phyloP scores from a whole-genome alignment of 441 rosid genomes.

The Theobroma grandiflorum region DNA sequence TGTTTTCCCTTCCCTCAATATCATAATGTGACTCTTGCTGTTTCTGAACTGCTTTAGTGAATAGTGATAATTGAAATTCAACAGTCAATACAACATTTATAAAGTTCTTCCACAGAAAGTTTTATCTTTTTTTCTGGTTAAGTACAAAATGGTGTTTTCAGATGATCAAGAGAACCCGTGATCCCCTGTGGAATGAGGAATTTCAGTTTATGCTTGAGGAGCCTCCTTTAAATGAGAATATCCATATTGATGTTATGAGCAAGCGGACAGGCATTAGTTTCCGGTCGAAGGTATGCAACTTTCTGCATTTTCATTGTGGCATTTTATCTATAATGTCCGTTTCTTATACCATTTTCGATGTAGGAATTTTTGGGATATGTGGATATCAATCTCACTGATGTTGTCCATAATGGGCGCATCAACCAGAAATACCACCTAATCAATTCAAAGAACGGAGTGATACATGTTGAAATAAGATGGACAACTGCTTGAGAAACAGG shows the following conservation, averaged over 20 bases:
- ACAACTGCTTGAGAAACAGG: conserved; percentile 37
- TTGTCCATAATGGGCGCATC: conserved; percentile 80
- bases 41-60: not conserved
- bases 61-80: not conserved
- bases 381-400: conserved; percentile 82
- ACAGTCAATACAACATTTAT: not conserved
- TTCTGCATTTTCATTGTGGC: too few relatives aligned
- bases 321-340: not conserved
- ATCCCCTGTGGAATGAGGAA: conserved; percentile 91
- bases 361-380: conserved; percentile 87
- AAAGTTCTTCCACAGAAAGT: not conserved
- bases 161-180: conserved; percentile 74
- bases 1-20: not conserved
- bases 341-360: not conserved
- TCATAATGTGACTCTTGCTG: not conserved
- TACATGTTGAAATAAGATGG: conserved; percentile 84
- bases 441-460: conserved; percentile 78
- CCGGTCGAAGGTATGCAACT: conserved; percentile 62
- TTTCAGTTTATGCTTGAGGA: conserved; percentile 84
- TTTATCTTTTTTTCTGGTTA: too few relatives aligned
- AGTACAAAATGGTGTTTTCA: conserved; percentile 28
- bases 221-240: conserved; percentile 82
- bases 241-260: conserved; percentile 78
- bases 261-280: conserved; percentile 72
- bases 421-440: conserved; percentile 85